Evolutionary conservation across 202 grass and related monocot species (phyloP).

Genomic region (Digitaria exilis): DNA sequence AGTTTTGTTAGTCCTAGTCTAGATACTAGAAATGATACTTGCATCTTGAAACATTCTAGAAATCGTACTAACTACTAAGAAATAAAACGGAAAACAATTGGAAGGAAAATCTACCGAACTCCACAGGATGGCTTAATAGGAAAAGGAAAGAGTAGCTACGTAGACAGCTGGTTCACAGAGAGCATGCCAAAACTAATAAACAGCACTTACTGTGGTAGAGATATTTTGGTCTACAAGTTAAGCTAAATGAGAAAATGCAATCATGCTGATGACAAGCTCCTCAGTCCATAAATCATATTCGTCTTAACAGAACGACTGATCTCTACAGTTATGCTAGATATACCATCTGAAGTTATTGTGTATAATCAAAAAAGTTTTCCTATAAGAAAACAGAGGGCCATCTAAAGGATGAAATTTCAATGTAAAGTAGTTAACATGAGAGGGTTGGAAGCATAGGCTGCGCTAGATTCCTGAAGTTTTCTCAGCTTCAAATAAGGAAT

Average conservation of each 20-base stretch:
- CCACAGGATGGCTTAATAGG: background rate
- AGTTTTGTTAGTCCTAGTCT: background rate
- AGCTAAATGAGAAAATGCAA: conserved; percentile 23
- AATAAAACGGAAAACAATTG: background rate
- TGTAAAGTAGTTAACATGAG: background rate
- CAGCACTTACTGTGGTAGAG: background rate
- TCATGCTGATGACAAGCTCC: conserved; percentile 7
- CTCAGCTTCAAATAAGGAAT: conserved; percentile 28
- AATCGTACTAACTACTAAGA: conserved; percentile 16
- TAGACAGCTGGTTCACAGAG: background rate
- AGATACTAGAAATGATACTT: conserved; percentile 4
- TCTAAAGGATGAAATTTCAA: background rate
- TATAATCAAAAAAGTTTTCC: background rate
- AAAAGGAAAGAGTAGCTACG: background rate
- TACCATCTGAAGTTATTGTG: background rate
- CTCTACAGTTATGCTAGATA: conserved; percentile 29
- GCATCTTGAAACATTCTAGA: background rate
- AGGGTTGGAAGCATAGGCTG: conserved; percentile 27
- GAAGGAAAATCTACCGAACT: background rate
- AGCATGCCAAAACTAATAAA: conserved; percentile 16
- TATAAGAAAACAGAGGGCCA: background rate
- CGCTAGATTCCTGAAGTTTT: conserved; percentile 27
- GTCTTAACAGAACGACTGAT: conserved; percentile 12
- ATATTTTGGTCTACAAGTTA: background rate
- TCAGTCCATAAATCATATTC: background rate